phyloP scores from a whole-genome alignment of 495 filamentous ascomycete species.

The Neurospora hispaniola region DNA sequence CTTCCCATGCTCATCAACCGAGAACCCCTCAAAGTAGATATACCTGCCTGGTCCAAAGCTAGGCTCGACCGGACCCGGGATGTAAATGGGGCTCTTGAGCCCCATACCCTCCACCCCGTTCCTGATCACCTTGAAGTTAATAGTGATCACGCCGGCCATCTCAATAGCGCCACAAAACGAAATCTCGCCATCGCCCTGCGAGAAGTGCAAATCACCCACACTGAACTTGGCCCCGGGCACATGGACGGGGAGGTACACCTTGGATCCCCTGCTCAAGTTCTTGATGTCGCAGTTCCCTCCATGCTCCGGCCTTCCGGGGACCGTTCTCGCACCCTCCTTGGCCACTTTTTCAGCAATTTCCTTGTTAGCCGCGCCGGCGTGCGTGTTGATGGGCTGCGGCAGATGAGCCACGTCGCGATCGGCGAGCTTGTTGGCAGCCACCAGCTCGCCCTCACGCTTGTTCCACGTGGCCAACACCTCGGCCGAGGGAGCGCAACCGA shows the following conservation, averaged over 20 bases:
- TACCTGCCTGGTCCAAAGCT: conserved; percentile 78
- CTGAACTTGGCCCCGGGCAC: conserved; percentile 84
- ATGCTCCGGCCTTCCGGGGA: conserved; percentile 66
- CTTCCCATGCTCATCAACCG: conserved; percentile 81
- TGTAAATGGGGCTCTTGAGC: conserved; percentile 80
- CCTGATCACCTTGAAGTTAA: conserved; percentile 86
- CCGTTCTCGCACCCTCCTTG: conserved; percentile 78
- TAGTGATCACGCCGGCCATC: conserved; percentile 87
- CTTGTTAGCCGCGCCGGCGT: conserved; percentile 56
- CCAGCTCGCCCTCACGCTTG: conserved; percentile 66
- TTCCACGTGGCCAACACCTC: conserved; percentile 63
- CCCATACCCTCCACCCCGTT: conserved; percentile 64
- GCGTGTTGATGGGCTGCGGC: conserved; percentile 57
- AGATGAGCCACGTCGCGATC: conserved; percentile 73
- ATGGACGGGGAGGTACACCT: conserved; percentile 78
- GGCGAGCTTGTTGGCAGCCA: conserved; percentile 49
- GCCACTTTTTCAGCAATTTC: conserved; percentile 62
- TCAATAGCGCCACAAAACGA: conserved; percentile 95
- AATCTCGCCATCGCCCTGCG: conserved; percentile 87
- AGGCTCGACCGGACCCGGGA: conserved; percentile 85
- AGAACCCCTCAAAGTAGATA: conserved; percentile 92
- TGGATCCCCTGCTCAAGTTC: conserved; percentile 61
- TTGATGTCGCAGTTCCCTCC: conserved; percentile 82
- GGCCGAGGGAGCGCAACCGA: conserved; percentile 80
- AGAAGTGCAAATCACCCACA: conserved; percentile 88